These are phyloP conservation scores for Coniosporium tulheliwenetii DNA, from an alignment of 2,329 filamentous ascomycete species.

Conservation along the genomic window DNA sequence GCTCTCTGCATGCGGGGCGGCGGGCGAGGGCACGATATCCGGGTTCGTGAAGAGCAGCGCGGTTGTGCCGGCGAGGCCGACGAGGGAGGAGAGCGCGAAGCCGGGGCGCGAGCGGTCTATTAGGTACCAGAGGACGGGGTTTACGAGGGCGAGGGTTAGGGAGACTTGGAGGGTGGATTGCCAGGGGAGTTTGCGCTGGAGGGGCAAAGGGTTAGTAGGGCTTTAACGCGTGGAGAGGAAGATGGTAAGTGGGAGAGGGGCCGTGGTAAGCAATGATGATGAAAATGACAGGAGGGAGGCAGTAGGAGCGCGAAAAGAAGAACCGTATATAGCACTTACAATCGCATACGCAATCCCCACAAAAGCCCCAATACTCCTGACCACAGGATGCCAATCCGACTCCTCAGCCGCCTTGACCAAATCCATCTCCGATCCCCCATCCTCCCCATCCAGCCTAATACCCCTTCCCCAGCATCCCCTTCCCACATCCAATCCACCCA, in stretches of 20 bases:
- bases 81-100: conserved; percentile 59
- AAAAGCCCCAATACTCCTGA: conserved; percentile 55
- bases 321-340: conserved; percentile 37
- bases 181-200: conserved; percentile 77
- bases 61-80: conserved; percentile 60
- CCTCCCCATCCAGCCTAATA: conserved; percentile 2
- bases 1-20: conserved; percentile 22
- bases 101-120: conserved; percentile 82
- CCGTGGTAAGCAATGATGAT: conserved; percentile 2
- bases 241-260: no score
- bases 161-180: conserved; percentile 89
- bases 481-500: conserved; percentile 65
- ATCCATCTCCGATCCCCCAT: conserved; percentile 4
- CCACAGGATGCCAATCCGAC: conserved; percentile 50
- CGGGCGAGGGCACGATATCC: conserved; percentile 57
- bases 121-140: conserved; percentile 90
- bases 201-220: not conserved
- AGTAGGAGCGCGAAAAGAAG: conserved; percentile 1
- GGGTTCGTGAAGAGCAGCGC: conserved; percentile 62
- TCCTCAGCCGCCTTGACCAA: conserved; percentile 30
- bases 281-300: conserved; percentile 3
- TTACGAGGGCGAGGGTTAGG: conserved; percentile 73
- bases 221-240: not conserved
- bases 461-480: not conserved
- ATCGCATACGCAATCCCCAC: conserved; percentile 66